phyloP scores from a whole-genome alignment of 1,284 basidiomycete species.

The Athelia sp. region DNA sequence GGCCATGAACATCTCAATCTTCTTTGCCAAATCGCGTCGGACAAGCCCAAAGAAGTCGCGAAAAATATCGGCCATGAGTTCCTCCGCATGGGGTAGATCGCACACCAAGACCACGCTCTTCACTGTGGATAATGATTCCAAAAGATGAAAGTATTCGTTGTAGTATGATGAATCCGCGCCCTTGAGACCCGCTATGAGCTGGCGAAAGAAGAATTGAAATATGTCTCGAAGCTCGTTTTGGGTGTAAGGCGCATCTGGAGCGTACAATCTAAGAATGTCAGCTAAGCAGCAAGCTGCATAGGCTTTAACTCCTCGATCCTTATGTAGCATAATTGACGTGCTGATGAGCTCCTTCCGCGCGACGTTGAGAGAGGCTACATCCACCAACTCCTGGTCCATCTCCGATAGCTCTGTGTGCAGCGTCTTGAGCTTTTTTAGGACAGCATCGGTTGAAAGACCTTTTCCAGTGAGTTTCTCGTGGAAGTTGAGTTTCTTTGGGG shows the following conservation, averaged over 20 bases:
- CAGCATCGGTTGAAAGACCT: conserved; percentile 65
- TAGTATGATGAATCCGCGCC: conserved; percentile 73
- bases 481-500: conserved; percentile 65
- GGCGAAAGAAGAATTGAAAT: conserved; percentile 91
- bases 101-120: conserved; percentile 94
- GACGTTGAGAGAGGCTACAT: conserved; percentile 63
- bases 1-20: conserved; percentile 82
- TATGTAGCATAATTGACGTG: conserved; percentile 83
- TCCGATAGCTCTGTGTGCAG: conserved; percentile 79
- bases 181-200: conserved; percentile 74
- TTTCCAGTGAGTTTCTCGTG: conserved; percentile 75
- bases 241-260: conserved; percentile 95
- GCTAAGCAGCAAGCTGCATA: conserved; percentile 93
- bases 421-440: conserved; percentile 80
- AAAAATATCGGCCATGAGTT: conserved; percentile 83
- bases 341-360: conserved; percentile 80
- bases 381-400: conserved; percentile 86
- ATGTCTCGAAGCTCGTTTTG: conserved; percentile 86
- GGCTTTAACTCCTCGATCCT: conserved; percentile 92
- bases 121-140: conserved; percentile 89
- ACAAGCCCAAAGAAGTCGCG: conserved; percentile 79
- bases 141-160: conserved; percentile 86
- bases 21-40: conserved; percentile 80
- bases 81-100: conserved; percentile 84
- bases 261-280: conserved; percentile 90